These are phyloP conservation scores for Rosa rugosa DNA, from an alignment of 306 rosid genomes.

Conservation along the genomic window DNA sequence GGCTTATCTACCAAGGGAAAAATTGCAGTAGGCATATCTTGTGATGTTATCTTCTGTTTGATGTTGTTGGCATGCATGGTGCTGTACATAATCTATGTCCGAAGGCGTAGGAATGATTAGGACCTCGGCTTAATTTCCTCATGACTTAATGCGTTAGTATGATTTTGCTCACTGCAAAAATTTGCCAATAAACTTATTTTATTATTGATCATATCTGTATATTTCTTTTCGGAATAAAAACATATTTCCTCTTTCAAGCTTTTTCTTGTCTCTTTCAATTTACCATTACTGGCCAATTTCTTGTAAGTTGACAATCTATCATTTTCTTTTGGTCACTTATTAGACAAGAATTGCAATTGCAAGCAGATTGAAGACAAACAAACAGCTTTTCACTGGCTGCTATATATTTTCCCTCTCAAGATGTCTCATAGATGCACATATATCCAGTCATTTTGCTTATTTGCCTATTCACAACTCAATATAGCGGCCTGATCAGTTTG, in stretches of 20 bases:
- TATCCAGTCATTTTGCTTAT: too few relatives aligned
- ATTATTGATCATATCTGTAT: not conserved
- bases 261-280: not conserved
- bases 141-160: conserved; percentile 78
- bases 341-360: not conserved
- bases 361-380: not conserved
- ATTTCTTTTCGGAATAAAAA: too few relatives aligned
- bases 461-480: too few relatives aligned
- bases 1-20: conserved; percentile 68
- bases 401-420: too few relatives aligned
- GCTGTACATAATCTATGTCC: conserved; percentile 61
- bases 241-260: too few relatives aligned
- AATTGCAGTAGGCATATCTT: conserved; percentile 72
- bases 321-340: not conserved
- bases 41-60: conserved; percentile 51
- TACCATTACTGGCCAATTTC: not conserved
- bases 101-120: conserved; percentile 78
- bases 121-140: conserved; percentile 91
- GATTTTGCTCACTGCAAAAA: conserved; percentile 26
- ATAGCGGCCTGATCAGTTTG: too few relatives aligned
- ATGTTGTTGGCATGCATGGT: conserved; percentile 54
- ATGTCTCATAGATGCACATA: too few relatives aligned
- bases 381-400: too few relatives aligned
- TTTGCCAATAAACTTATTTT: conserved; percentile 1
- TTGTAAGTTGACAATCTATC: not conserved